Conservation (phyloP, 805 yeast species). For the Zygoascus bituminiphila region DNA sequence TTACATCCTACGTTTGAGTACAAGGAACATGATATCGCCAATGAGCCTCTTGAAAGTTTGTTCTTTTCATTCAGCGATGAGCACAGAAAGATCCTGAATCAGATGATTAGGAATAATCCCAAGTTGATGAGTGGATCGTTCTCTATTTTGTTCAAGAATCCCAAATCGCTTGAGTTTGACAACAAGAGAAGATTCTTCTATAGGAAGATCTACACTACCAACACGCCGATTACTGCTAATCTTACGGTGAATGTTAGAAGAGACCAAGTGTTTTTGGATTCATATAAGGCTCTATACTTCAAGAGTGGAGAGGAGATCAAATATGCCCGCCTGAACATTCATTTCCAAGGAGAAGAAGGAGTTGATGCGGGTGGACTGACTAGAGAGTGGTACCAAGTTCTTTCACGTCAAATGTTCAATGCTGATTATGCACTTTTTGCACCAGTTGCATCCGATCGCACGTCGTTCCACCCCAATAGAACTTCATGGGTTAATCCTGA, state of each 20-base stretch:
- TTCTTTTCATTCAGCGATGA: slow-evolving; percentile 84
- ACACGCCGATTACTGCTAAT: slow-evolving; percentile 19
- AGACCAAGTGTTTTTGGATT: slow-evolving; percentile 85
- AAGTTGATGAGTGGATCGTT: slow-evolving; percentile 95
- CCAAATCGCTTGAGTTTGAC: slow-evolving; percentile 87
- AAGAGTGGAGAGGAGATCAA: slow-evolving; percentile 67
- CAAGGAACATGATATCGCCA: slow-evolving; percentile 51
- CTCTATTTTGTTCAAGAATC: slow-evolving; percentile 77
- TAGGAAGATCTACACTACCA: slow-evolving; percentile 50
- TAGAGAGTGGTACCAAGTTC: slow-evolving; percentile 94
- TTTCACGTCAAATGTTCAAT: slow-evolving; percentile 90
- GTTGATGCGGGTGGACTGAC: slow-evolving; percentile 98
- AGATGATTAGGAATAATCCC: slow-evolving; percentile 85
- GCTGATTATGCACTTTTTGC: slow-evolving; percentile 89
- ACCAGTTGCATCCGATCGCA: slow-evolving; percentile 85
- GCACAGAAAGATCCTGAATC: slow-evolving; percentile 79
- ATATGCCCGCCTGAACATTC: slow-evolving; percentile 63
- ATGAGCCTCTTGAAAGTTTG: slow-evolving; percentile 66
- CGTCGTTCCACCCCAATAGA: slow-evolving; percentile 92
- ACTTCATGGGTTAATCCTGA: slow-evolving; percentile 90
- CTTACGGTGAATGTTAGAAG: slow-evolving; percentile 55
- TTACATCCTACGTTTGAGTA: slow-evolving; percentile 47
- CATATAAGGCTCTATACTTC: slow-evolving; percentile 75
- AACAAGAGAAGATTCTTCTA: slow-evolving; percentile 83
- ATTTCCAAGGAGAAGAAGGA: slow-evolving; percentile 91